These are phyloP conservation scores for Blakeslea trispora DNA, from an alignment of 371 early-diverging fungal genomes.

Conservation along the genomic window DNA sequence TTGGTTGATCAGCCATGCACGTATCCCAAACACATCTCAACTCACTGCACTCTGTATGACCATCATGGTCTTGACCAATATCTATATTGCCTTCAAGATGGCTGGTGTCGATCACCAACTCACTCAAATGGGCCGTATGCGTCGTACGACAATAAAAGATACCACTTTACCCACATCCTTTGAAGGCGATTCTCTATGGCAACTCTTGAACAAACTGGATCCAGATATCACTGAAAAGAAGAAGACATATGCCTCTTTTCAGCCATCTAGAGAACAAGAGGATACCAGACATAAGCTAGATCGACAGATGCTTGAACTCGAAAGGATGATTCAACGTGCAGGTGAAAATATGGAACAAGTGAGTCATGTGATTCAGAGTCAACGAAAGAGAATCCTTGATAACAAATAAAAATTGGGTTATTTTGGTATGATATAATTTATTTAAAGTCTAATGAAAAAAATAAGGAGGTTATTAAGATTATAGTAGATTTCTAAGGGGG, in stretches of 20 bases:
- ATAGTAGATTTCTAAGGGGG: not conserved
- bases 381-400: slow-evolving; percentile 16
- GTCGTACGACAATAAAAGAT: not conserved
- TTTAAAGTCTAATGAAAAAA: no score
- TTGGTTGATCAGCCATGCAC: slow-evolving; percentile 5
- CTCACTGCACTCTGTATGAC: slow-evolving; percentile 31
- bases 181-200: not conserved
- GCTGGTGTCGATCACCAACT: slow-evolving; percentile 31
- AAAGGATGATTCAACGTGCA: slow-evolving; percentile 27
- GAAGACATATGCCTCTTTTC: no score
- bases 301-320: slow-evolving; percentile 23
- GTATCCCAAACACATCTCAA: slow-evolving; percentile 24
- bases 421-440: no score
- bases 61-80: slow-evolving; percentile 32
- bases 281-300: slow-evolving; percentile 23
- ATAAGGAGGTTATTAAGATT: no score
- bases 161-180: not conserved
- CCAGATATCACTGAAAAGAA: no score
- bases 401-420: no score
- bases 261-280: slow-evolving; percentile 16
- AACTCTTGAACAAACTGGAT: not conserved
- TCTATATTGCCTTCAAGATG: slow-evolving; percentile 42
- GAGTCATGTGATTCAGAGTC: slow-evolving; percentile 20
- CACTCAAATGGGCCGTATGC: slow-evolving; percentile 16
- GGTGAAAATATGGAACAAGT: slow-evolving; percentile 26